A percentile compares a stretch with the other conserved stretches of the same genome.
Evolutionary conservation across 148 eudicot genomes (phyloP).

Genomic region (Camellia lanceoleosa): DNA sequence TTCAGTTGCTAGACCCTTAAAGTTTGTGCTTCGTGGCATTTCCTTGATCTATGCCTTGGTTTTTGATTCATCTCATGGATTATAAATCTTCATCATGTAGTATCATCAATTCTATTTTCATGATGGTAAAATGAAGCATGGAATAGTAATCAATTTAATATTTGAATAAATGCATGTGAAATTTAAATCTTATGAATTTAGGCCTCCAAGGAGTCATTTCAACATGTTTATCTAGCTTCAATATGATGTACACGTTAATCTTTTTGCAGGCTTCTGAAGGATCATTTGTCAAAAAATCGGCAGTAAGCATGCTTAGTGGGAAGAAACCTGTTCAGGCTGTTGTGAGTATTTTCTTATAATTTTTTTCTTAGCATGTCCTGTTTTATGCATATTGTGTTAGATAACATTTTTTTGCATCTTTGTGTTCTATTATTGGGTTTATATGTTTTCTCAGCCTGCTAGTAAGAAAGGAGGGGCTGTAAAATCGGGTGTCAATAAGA

Average conservation of each 20-base stretch:
- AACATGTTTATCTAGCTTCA: neutral
- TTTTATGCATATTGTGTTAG: neutral
- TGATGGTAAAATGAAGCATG: neutral
- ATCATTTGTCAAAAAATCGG: conserved; percentile 64
- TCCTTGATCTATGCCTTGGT: neutral
- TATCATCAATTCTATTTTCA: neutral
- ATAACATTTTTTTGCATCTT: neutral
- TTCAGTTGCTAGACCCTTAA: neutral
- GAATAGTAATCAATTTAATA: neutral
- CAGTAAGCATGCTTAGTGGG: conserved; percentile 97
- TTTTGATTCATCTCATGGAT: neutral
- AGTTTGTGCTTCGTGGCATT: neutral
- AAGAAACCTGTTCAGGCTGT: conserved; percentile 74
- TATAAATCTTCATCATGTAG: neutral
- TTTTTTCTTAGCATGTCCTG: neutral
- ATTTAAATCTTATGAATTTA: conserved; percentile 1
- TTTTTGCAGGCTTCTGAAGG: conserved; percentile 57
- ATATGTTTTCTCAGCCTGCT: conserved; percentile 46
- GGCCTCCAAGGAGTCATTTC: neutral
- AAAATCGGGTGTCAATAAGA: conserved; percentile 62
- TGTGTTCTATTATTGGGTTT: conserved; percentile 1
- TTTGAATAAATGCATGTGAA: neutral
- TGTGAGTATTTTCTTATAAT: conserved; percentile 38
- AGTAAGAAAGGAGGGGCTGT: conserved; percentile 63
- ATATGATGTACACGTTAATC: neutral